Conservation (phyloP, 768 basidiomycete genomes). For the Dioszegia crocea region DNA sequence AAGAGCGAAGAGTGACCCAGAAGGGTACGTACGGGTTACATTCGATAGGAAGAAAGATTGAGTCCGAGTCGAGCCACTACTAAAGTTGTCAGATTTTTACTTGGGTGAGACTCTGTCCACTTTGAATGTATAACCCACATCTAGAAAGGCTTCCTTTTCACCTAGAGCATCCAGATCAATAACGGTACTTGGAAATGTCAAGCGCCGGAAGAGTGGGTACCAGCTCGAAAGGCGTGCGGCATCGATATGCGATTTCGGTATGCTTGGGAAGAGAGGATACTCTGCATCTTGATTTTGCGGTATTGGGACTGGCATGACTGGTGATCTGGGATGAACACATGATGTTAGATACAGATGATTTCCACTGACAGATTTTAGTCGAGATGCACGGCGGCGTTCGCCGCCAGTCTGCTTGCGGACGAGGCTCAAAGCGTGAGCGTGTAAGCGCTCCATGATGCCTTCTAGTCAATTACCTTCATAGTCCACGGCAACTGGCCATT, state of each 20-base stretch:
- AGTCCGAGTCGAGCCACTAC: constrained; percentile 42
- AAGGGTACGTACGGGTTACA: constrained; percentile 14
- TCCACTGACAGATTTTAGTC: no score
- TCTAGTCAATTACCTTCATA: no score
- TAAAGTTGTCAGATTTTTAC: constrained; percentile 2
- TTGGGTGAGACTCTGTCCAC: not conserved
- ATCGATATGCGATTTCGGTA: constrained; percentile 17
- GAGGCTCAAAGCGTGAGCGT: no score
- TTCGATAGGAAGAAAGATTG: constrained; percentile 39
- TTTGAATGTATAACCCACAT: constrained; percentile 14
- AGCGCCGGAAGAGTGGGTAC: constrained; percentile 25
- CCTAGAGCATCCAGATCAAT: constrained; percentile 31
- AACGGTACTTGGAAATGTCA: constrained; percentile 21
- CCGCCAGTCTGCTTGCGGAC: no score
- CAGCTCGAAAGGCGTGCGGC: constrained; percentile 35
- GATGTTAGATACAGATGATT: no score
- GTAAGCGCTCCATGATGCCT: no score
- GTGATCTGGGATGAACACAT: no score
- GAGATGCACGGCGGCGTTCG: no score
- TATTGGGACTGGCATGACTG: constrained; percentile 23
- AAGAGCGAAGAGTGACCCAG: no score
- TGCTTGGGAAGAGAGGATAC: not conserved
- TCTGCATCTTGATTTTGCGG: not conserved
- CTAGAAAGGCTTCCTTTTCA: constrained; percentile 32
- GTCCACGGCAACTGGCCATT: no score